Percentiles rank a stretch among this genome's conserved stretches.
Conservation (phyloP, 306 rosid species). For the Malus fusca region DNA sequence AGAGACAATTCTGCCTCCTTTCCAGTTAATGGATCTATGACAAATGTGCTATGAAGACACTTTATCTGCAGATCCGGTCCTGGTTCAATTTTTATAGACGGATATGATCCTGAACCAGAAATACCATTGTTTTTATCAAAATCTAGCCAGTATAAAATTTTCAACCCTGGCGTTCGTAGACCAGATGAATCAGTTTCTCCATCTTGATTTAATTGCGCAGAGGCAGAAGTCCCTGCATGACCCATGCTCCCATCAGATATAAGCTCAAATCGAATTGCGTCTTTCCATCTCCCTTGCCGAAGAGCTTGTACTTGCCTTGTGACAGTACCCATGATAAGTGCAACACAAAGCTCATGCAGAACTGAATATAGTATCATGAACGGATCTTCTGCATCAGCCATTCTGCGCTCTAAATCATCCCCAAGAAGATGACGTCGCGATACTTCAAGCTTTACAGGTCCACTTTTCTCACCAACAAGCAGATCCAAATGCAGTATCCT, state of each 20-base stretch:
- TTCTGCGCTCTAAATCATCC: slow-evolving; percentile 93
- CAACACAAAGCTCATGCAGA: slow-evolving; percentile 86
- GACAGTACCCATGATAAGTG: slow-evolving; percentile 89
- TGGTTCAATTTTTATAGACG: slow-evolving; percentile 83
- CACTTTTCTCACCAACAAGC: slow-evolving; percentile 86
- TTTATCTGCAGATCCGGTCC: slow-evolving; percentile 81
- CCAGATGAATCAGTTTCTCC: slow-evolving; percentile 77
- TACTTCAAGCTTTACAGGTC: slow-evolving; percentile 62
- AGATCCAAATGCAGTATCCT: slow-evolving; percentile 92
- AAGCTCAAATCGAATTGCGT: slow-evolving; percentile 87
- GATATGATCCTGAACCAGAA: slow-evolving; percentile 62
- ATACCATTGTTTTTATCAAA: slow-evolving; percentile 60
- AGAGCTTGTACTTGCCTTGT: slow-evolving; percentile 83
- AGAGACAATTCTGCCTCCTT: slow-evolving; percentile 79
- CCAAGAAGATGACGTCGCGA: slow-evolving; percentile 63
- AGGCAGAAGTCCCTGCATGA: slow-evolving; percentile 57
- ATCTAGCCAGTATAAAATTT: slow-evolving; percentile 89
- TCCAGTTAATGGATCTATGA: slow-evolving; percentile 79
- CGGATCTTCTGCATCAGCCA: slow-evolving; percentile 90
- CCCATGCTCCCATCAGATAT: slow-evolving; percentile 57
- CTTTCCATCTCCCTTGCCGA: slow-evolving; percentile 96
- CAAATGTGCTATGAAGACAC: slow-evolving; percentile 78
- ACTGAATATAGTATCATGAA: slow-evolving; percentile 65
- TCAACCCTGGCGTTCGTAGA: slow-evolving; percentile 80
- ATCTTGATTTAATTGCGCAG: slow-evolving; percentile 63